Percentiles rank a stretch among this genome's conserved stretches.
Evolutionary conservation across 139 green algal species (phyloP).

Genomic region (Auxenochlorella protothecoides): DNA sequence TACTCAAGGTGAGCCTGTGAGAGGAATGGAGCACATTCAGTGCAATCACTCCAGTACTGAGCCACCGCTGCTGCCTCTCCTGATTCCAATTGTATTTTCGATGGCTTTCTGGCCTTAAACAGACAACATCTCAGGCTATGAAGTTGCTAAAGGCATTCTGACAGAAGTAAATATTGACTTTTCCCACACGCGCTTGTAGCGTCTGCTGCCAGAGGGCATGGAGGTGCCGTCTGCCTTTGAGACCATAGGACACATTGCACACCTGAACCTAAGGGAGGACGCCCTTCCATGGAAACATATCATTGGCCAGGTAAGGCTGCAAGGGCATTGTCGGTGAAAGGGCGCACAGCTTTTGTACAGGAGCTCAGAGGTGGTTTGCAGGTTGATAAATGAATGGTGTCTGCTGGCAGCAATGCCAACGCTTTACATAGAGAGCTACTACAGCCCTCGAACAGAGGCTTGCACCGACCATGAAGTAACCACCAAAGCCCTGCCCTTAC

Average conservation of each 20-base stretch:
- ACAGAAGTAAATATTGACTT: background rate
- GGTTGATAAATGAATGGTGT: too few relatives aligned
- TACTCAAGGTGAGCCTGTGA: conserved; percentile 8
- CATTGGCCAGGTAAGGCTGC: conserved; percentile 51
- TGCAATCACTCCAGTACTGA: background rate
- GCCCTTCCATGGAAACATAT: conserved; percentile 69
- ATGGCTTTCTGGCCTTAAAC: background rate
- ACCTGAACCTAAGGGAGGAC: conserved; percentile 88
- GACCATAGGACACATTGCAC: conserved; percentile 88
- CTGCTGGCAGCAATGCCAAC: too few relatives aligned
- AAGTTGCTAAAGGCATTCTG: too few relatives aligned
- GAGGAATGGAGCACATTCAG: too few relatives aligned
- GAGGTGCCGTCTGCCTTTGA: conserved; percentile 90
- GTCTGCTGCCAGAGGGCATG: conserved; percentile 61
- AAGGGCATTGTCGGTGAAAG: too few relatives aligned
- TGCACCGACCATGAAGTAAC: too few relatives aligned
- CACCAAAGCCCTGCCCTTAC: too few relatives aligned
- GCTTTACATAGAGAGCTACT: too few relatives aligned
- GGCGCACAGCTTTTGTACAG: too few relatives aligned
- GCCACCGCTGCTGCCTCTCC: background rate
- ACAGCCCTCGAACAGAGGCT: too few relatives aligned
- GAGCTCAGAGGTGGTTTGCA: too few relatives aligned
- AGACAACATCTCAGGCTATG: background rate
- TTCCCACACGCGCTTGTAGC: conserved; percentile 24
- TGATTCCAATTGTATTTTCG: background rate